A percentile compares a stretch with the other conserved stretches of the same genome.
Conservation (phyloP, 2,329 filamentous ascomycete species). For the Aspergillus alliaceus region DNA sequence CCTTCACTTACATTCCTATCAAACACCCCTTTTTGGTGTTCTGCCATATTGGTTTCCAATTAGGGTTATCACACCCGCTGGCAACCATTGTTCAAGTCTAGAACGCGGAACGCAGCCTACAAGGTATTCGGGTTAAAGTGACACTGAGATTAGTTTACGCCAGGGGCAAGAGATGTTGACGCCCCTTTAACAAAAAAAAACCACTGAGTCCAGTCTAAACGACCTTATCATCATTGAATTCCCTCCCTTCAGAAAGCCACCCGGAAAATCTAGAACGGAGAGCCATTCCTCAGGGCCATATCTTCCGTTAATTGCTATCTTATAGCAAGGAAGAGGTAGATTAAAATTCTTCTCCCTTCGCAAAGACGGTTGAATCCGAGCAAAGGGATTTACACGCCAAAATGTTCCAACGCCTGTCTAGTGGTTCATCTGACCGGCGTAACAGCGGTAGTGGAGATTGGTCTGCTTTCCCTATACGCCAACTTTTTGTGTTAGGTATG, state of each 20-base stretch:
- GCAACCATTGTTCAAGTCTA: neutral
- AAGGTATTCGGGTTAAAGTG: neutral
- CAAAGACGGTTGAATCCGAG: neutral
- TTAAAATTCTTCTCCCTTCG: slow-evolving; percentile 11
- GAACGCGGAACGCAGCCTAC: slow-evolving; percentile 6
- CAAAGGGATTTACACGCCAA: slow-evolving; percentile 9
- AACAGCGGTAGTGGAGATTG: slow-evolving; percentile 32
- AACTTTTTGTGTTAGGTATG: slow-evolving; percentile 53
- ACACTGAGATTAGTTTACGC: slow-evolving; percentile 7
- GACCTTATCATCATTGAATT: slow-evolving; percentile 30
- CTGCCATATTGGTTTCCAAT: slow-evolving; percentile 15
- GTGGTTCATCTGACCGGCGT: slow-evolving; percentile 33
- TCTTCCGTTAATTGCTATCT: slow-evolving; percentile 15
- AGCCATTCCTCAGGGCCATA: slow-evolving; percentile 25
- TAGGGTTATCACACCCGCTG: slow-evolving; percentile 10
- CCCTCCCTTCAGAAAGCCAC: slow-evolving; percentile 30
- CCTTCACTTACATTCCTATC: slow-evolving; percentile 5
- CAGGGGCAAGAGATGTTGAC: slow-evolving; percentile 24
- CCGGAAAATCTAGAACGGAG: slow-evolving; percentile 27
- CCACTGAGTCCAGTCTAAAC: slow-evolving; percentile 19
- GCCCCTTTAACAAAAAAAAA: slow-evolving; percentile 17
- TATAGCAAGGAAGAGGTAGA: slow-evolving; percentile 15
- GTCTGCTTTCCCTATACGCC: slow-evolving; percentile 56
- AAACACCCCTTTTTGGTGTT: slow-evolving; percentile 12
- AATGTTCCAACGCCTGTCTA: slow-evolving; percentile 37